Conservation (phyloP, 306 rosid genomes). For the Cicer bijugum region DNA sequence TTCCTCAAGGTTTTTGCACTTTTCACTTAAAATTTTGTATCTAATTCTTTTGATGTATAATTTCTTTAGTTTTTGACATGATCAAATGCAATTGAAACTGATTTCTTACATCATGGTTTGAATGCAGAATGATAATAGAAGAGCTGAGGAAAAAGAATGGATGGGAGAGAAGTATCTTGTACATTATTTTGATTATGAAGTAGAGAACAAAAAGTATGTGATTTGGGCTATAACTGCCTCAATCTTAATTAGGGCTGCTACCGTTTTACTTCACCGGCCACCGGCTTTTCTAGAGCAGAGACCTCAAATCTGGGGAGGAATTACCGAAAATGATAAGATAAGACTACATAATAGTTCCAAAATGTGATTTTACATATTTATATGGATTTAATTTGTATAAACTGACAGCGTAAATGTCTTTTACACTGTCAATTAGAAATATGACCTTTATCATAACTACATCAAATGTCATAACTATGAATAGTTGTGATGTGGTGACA, state of each 20-base stretch:
- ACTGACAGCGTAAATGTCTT: no score
- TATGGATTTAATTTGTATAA: no score
- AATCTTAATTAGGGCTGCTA: conserved; percentile 70
- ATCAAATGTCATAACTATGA: no score
- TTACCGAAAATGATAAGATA: conserved; percentile 47
- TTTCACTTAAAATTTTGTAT: conserved; percentile 27
- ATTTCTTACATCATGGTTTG: conserved; percentile 39
- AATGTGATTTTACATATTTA: conserved; percentile 18
- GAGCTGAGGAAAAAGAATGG: conserved; percentile 74
- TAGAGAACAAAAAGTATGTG: conserved; percentile 55
- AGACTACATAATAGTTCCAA: conserved; percentile 34
- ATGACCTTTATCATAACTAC: no score
- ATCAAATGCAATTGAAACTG: conserved; percentile 18
- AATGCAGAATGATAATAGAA: conserved; percentile 78
- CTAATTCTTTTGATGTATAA: background rate
- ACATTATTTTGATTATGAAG: conserved; percentile 71
- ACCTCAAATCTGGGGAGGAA: conserved; percentile 72
- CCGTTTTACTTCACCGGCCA: conserved; percentile 56
- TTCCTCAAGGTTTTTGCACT: conserved; percentile 77
- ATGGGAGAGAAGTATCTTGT: conserved; percentile 67
- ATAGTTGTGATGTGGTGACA: no score
- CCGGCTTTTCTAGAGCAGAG: conserved; percentile 75
- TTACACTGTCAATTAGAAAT: no score
- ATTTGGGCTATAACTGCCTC: conserved; percentile 96
- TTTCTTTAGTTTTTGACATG: background rate